Evolutionary conservation across 352 stramenopile genomes (phyloP).

Genomic region (Phytopythium delawarense): DNA sequence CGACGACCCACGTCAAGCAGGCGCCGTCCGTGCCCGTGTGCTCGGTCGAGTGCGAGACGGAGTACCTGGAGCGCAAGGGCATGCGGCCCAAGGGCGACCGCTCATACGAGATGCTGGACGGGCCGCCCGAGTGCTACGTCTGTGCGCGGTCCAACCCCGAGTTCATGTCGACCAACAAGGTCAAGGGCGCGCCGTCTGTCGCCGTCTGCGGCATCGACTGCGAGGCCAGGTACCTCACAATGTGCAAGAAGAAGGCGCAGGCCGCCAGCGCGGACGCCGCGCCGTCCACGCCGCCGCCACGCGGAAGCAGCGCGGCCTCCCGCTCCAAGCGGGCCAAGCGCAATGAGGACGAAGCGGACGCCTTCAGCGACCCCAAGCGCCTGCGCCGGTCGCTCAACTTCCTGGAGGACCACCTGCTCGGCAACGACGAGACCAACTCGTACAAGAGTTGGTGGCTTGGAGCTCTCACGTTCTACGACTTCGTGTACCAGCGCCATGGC

Average conservation of each 20-base stretch:
- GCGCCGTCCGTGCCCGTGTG: constrained; percentile 56
- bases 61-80: constrained; percentile 52
- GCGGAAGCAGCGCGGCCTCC: constrained; percentile 16
- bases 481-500: constrained; percentile 79
- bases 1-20: constrained; percentile 50
- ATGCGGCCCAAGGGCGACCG: constrained; percentile 29
- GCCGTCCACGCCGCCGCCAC: not conserved
- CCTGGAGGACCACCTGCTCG: constrained; percentile 68
- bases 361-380: constrained; percentile 23
- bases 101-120: constrained; percentile 2
- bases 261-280: constrained; percentile 8
- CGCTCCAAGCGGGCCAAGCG: constrained; percentile 34
- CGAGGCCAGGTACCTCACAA: constrained; percentile 43
- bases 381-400: constrained; percentile 64
- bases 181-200: constrained; percentile 47
- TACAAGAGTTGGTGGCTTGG: constrained; percentile 87
- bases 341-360: constrained; percentile 20
- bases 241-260: constrained; percentile 29
- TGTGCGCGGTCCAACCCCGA: constrained; percentile 55
- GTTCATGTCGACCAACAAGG: constrained; percentile 55
- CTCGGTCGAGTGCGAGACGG: constrained; percentile 45
- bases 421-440: constrained; percentile 60
- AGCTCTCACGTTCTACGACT: constrained; percentile 80
- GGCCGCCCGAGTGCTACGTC: constrained; percentile 46
- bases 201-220: constrained; percentile 68